Base-by-base conservation (phyloP, 1,139 yeast genomes). In the Sugiyamaella japonica region DNA sequence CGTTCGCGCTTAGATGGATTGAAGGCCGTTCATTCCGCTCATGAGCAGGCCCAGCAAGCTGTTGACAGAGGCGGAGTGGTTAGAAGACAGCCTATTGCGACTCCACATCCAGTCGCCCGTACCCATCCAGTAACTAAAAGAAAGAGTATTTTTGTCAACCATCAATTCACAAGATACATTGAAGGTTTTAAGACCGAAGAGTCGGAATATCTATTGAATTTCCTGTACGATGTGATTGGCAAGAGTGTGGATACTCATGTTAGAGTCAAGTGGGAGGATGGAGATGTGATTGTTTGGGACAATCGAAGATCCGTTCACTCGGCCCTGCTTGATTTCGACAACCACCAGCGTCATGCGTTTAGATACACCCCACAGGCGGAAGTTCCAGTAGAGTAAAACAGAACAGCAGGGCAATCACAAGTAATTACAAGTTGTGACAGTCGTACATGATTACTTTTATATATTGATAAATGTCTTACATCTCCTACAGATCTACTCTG, bases 261-360 rank as follows among this genome's bases (percentile, higher is more conserved):
- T 59, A 74, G 86, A 66, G 83, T 80, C 12, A 75, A 71, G 60
- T 82, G 84, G 84, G 83, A 80, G 63, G 79, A 79, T 49, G 78
- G 76, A 39, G 71, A 84, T 16, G 82, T 81, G 39, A 83, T 79
- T 15, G 75, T 80, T 48, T 82, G 89, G 87, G 90, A 85, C 64
- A 84, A 85, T 70, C 77, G 90, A 68, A 73, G 84, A 63, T 80
- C 82, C 32, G 70, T 77, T 41, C 90, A 85, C 67, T 73, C 85
- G 23, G 89, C 89, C 15, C 45, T 81, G 43, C 73, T 80, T 53
- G 89, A 85, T 68, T 83, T 85, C 83, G 80, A 76, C 15, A 72
- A 77, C 20, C 55, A 54, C 7, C 48, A 61, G 32, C 59, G 71
- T 15, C 70, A 68, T 55, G 67, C 68, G 23, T 68, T 66, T 55